These are phyloP conservation scores for Zygosaccharomyces sapae DNA, from an alignment of 1,139 yeast species.

Conservation along the genomic window DNA sequence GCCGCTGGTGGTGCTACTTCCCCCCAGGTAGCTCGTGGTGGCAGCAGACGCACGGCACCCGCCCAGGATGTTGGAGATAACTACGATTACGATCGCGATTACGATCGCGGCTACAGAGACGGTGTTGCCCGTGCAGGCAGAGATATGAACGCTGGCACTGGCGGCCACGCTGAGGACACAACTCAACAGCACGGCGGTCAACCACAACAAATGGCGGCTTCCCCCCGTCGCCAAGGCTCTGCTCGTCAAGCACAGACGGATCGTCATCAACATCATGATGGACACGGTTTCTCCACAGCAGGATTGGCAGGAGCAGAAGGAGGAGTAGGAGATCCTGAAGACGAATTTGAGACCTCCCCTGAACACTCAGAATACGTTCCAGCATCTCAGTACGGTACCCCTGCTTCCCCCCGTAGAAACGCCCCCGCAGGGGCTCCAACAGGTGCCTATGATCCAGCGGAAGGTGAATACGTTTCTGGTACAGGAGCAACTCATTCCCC, in stretches of 20 bases:
- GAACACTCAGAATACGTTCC: constrained; percentile 1
- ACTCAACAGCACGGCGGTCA: background rate
- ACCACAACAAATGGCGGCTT: background rate
- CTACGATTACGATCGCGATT: background rate
- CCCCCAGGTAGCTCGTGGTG: background rate
- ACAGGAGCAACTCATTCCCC: background rate
- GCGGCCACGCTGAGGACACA: background rate
- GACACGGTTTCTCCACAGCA: background rate
- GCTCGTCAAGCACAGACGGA: background rate
- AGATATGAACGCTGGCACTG: background rate
- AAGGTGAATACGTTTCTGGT: background rate
- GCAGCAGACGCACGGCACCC: background rate
- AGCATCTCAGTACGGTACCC: constrained; percentile 3
- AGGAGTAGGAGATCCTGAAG: background rate
- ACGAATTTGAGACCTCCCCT: background rate
- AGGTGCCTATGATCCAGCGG: background rate
- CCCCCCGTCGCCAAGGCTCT: background rate
- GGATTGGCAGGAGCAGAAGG: background rate
- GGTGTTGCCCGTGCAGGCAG: background rate
- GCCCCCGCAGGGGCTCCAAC: background rate
- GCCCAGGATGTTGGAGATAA: background rate
- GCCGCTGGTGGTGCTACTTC: background rate
- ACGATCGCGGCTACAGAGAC: background rate
- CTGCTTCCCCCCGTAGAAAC: constrained; percentile 2
- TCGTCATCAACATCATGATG: background rate